Evolutionary conservation across 2,329 filamentous ascomycete species (phyloP).

Genomic region (Chrysosporium keratinophilum): DNA sequence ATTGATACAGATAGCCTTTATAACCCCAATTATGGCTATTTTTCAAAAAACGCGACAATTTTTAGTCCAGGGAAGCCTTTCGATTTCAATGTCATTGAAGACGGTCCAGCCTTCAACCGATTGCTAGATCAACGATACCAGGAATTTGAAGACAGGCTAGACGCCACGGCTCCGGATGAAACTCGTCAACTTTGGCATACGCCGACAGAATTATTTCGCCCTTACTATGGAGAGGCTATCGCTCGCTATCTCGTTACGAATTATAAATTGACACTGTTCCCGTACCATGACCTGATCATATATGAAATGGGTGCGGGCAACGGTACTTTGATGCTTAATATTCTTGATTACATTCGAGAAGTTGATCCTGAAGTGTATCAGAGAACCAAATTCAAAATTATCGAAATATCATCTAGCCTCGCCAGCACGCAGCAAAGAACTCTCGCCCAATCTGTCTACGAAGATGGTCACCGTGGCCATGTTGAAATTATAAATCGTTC

Average conservation of each 20-base stretch:
- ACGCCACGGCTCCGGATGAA: constrained; percentile 58
- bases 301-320: constrained; percentile 98
- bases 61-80: constrained; percentile 90
- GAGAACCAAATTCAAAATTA: constrained; percentile 86
- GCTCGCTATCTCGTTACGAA: constrained; percentile 93
- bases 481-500: constrained; percentile 92
- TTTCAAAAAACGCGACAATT: constrained; percentile 91
- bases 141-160: constrained; percentile 80
- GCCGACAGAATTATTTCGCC: constrained; percentile 90
- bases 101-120: constrained; percentile 75
- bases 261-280: constrained; percentile 87
- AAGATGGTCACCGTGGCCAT: constrained; percentile 66
- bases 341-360: constrained; percentile 89
- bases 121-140: constrained; percentile 70
- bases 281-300: constrained; percentile 92
- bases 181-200: constrained; percentile 96
- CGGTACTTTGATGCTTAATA: constrained; percentile 95
- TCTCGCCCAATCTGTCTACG: constrained; percentile 54
- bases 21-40: constrained; percentile 90
- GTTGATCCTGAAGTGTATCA: constrained; percentile 85
- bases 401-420: constrained; percentile 80
- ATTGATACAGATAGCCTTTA: constrained; percentile 67
- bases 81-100: constrained; percentile 67
- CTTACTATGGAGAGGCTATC: constrained; percentile 93
- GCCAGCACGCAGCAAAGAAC: constrained; percentile 67